Evolutionary conservation across 495 filamentous ascomycete species (phyloP), one percentile per base, ranked within the genome.

Genomic region (Staphylotrichum longicolle): DNA sequence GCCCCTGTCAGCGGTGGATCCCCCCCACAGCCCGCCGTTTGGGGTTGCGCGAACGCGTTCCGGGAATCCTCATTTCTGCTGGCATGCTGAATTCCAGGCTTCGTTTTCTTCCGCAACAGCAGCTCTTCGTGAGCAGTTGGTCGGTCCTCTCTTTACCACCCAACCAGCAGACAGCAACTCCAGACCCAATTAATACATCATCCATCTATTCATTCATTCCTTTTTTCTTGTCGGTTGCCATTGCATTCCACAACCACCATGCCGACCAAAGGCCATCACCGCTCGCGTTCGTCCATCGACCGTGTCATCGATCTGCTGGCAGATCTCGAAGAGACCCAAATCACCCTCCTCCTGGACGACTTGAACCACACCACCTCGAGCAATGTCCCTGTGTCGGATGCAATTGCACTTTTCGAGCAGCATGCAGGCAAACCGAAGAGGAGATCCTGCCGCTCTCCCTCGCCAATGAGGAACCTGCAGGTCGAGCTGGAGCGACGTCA

Each of bases 291-390:
- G 44, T 76, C 74, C 11, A 65, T 76, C 64, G 74, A 76, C 71
- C 72, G 70, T 15, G 72, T 74, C 63, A 63, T 76, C 35, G 71
- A 72, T 56, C 71, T 76, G 64, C 70, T 76, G 61, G 65, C 67
- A 50, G 74, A 75, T 58, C 65, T 76, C 37, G 69, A 72, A 54
- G 74, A 76, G 0, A 55, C 40, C 49, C 69, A 76, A 49, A 72
- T 76, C 44, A 57, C 70, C 41, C 32, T 68, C 10, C 71, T 76
- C 10, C 62, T 76, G 30, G 72, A 73, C 52, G 74, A 76, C 45
- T 58, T 74, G 42, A 74, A 76, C 63, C 70, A 72, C 55, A 75
- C 74, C 15, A 70, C 72, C 12, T 40, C 72, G 10, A 74, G 74
- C 68, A 76, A 76, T 57, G 71, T 76, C 6, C 66, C 74, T 11